Conservation (phyloP, 1,284 basidiomycete species). For the Cutaneotrichosporon mucoides region DNA sequence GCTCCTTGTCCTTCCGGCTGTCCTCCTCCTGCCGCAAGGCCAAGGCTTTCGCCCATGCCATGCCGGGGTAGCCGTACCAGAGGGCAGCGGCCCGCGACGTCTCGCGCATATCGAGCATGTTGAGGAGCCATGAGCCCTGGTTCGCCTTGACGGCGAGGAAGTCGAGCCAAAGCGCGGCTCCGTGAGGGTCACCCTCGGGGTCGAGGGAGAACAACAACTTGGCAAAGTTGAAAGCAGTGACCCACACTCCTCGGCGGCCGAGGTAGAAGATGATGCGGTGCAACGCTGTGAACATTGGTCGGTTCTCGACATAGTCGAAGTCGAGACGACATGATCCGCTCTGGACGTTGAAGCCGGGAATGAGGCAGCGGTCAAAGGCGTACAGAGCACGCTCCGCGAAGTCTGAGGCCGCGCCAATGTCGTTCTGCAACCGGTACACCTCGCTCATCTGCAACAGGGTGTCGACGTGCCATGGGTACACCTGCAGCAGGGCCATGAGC, state of each 20-base stretch:
- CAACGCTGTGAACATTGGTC: conserved; percentile 55
- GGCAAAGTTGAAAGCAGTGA: conserved; percentile 84
- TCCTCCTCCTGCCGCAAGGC: conserved; percentile 62
- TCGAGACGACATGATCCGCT: conserved; percentile 74
- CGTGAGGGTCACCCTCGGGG: conserved; percentile 78
- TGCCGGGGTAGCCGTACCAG: conserved; percentile 68
- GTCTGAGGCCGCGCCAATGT: conserved; percentile 76
- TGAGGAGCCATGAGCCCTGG: conserved; percentile 73
- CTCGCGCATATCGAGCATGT: conserved; percentile 54
- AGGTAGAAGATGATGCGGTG: conserved; percentile 77
- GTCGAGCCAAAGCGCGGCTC: conserved; percentile 75
- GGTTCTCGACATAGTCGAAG: conserved; percentile 59
- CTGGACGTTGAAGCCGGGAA: conserved; percentile 76
- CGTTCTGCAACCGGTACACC: conserved; percentile 75
- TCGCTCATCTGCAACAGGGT: conserved; percentile 77
- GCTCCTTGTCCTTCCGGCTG: conserved; percentile 54
- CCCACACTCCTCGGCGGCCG: conserved; percentile 76
- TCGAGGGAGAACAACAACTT: conserved; percentile 75
- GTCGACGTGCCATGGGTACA: conserved; percentile 75
- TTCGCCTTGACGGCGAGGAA: conserved; percentile 73
- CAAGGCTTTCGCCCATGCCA: conserved; percentile 71
- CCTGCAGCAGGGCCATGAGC: conserved; percentile 52
- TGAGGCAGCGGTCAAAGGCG: conserved; percentile 79
- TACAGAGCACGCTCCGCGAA: conserved; percentile 81
- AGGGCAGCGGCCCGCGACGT: conserved; percentile 49